phyloP scores from a whole-genome alignment of 306 rosid species.

The Pachyrhizus erosus region DNA sequence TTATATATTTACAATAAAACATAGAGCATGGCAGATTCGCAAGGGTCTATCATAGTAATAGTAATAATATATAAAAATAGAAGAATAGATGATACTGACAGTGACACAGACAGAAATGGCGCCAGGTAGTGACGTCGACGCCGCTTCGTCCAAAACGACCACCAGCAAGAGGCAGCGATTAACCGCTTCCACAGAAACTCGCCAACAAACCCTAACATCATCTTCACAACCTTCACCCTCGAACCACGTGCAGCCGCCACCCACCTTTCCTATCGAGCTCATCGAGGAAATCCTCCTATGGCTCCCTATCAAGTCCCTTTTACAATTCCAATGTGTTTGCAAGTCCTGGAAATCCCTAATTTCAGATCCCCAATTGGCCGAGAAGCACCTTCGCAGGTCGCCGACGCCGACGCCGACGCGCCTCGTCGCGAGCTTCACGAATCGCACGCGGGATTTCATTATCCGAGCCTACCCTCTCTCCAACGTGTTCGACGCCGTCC shows the following conservation, averaged over 20 bases:
- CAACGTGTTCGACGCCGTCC: background rate
- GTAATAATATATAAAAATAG: too few relatives aligned
- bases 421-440: background rate
- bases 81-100: too few relatives aligned
- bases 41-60: too few relatives aligned
- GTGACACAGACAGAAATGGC: background rate
- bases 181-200: background rate
- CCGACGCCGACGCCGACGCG: background rate
- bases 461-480: slow-evolving; percentile 19
- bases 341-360: slow-evolving; percentile 49
- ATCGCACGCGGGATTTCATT: background rate
- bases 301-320: slow-evolving; percentile 40
- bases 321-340: slow-evolving; percentile 36
- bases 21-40: too few relatives aligned
- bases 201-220: background rate
- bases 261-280: slow-evolving; percentile 43
- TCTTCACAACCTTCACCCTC: background rate
- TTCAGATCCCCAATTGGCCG: slow-evolving; percentile 48
- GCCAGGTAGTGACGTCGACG: background rate
- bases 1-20: too few relatives aligned
- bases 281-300: slow-evolving; percentile 36
- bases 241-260: too few relatives aligned
- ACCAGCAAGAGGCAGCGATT: background rate
- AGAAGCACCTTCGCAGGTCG: slow-evolving; percentile 23
- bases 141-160: background rate